Percentiles rank a stretch among this genome's conserved stretches.
Conservation (phyloP, 805 yeast genomes). For the Pichia cephalocereana region DNA sequence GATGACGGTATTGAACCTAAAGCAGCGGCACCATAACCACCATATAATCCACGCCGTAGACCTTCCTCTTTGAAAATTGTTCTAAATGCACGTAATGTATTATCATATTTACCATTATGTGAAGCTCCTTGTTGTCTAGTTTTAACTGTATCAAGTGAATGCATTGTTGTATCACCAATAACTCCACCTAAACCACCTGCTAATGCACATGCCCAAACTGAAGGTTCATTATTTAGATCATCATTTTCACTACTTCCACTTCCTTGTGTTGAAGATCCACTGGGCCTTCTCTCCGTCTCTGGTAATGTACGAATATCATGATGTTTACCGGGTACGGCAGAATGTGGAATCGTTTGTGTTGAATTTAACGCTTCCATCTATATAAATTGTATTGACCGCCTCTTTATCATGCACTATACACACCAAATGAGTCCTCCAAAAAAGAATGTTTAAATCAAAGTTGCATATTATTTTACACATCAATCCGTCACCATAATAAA, state of each 20-base stretch:
- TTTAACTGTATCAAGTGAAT: conserved; percentile 91
- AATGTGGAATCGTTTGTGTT: conserved; percentile 6
- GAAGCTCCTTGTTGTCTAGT: conserved; percentile 97
- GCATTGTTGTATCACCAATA: conserved; percentile 89
- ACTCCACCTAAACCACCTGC: conserved; percentile 97
- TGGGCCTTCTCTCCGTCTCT: no score
- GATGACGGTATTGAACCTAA: conserved; percentile 92
- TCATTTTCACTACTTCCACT: background rate
- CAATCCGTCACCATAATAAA: no score
- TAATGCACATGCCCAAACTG: conserved; percentile 52
- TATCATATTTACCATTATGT: conserved; percentile 52
- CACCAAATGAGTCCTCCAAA: no score
- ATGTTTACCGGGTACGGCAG: no score
- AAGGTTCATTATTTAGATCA: conserved; percentile 20
- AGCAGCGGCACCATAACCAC: conserved; percentile 90
- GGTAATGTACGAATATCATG: no score
- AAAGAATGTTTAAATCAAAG: no score
- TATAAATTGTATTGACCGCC: no score
- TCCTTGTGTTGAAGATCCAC: no score
- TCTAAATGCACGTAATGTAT: conserved; percentile 65
- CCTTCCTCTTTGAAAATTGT: conserved; percentile 85
- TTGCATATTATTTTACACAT: no score
- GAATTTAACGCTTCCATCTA: background rate
- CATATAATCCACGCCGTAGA: conserved; percentile 69
- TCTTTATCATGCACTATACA: no score